These are phyloP conservation scores for Dipodascus geniculatus DNA, from an alignment of 805 yeast genomes.

Conservation along the genomic window DNA sequence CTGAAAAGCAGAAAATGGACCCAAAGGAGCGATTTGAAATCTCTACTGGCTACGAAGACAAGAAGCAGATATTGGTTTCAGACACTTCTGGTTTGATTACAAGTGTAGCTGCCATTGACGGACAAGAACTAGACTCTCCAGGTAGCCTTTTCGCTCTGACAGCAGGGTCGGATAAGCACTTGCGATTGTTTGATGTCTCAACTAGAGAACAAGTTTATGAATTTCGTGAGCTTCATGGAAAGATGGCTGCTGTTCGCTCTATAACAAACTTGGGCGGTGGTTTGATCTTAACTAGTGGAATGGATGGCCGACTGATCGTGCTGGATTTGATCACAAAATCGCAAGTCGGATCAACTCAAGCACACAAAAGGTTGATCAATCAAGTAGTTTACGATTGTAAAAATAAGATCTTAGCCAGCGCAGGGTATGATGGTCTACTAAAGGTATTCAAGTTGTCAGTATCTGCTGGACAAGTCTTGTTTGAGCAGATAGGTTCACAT, in stretches of 20 bases:
- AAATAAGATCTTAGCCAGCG: slow-evolving; percentile 26
- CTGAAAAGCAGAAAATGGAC: not conserved
- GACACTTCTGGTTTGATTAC: not conserved
- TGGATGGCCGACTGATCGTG: slow-evolving; percentile 37
- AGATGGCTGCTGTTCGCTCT: slow-evolving; percentile 7
- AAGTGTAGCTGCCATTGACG: not conserved
- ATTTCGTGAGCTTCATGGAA: slow-evolving; percentile 6
- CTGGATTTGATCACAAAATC: slow-evolving; percentile 12
- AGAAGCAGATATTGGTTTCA: not conserved
- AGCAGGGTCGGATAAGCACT: not conserved
- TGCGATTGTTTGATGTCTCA: not conserved
- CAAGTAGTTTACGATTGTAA: slow-evolving; percentile 20
- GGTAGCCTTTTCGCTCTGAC: not conserved
- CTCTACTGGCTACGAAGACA: not conserved
- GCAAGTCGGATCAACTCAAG: slow-evolving; percentile 17
- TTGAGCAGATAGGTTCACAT: not conserved
- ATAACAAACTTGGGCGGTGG: slow-evolving; percentile 14
- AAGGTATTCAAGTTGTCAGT: slow-evolving; percentile 9
- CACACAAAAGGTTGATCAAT: slow-evolving; percentile 32
- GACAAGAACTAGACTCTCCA: not conserved
- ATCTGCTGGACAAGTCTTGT: not conserved
- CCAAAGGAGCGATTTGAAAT: not conserved
- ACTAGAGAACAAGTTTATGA: not conserved
- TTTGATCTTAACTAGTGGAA: slow-evolving; percentile 34
- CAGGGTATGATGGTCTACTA: slow-evolving; percentile 19